A percentile compares a stretch with the other conserved stretches of the same genome.
These are phyloP conservation scores for Plenodomus tracheiphilus DNA, from an alignment of 2,329 filamentous ascomycete genomes.

Conservation along the genomic window DNA sequence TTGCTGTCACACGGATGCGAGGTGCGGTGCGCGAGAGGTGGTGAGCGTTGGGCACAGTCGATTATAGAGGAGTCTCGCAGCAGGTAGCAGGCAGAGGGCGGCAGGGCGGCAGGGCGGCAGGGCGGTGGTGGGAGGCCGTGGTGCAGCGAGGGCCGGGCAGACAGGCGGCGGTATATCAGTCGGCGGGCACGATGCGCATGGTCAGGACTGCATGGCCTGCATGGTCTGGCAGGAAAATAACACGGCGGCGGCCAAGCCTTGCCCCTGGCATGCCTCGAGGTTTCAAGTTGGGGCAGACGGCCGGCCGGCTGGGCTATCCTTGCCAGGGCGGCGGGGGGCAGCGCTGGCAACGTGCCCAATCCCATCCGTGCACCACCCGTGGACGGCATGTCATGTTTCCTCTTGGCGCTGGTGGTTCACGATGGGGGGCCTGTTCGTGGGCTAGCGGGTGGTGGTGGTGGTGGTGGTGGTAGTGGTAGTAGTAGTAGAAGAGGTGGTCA, in stretches of 20 bases:
- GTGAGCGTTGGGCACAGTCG: too few species aligned
- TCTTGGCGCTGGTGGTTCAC: background rate
- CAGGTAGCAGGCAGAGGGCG: conserved; percentile 2
- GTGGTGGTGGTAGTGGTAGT: background rate
- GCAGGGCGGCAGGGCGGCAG: too few species aligned
- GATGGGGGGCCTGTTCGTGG: background rate
- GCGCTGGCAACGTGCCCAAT: background rate
- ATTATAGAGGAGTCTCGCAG: conserved; percentile 1
- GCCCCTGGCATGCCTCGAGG: conserved; percentile 12
- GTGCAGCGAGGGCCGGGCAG: conserved; percentile 2
- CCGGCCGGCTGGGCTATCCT: conserved; percentile 5
- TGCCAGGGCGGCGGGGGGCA: conserved; percentile 1
- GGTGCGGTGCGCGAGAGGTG: conserved; percentile 1
- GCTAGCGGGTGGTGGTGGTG: background rate
- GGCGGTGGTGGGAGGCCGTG: too few species aligned
- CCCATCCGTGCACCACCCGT: background rate
- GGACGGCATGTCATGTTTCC: background rate
- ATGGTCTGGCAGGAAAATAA: background rate
- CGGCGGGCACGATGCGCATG: conserved; percentile 5
- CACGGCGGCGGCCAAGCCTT: background rate
- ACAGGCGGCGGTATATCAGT: conserved; percentile 4
- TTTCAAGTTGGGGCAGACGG: conserved; percentile 13
- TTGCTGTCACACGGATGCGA: conserved; percentile 17
- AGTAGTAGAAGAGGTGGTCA: too few species aligned
- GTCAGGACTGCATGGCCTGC: too few species aligned